Evolutionary conservation across 208 protist genomes (phyloP), one percentile per base, ranked within the genome.

Genomic region (Novymonas esmeraldas): DNA sequence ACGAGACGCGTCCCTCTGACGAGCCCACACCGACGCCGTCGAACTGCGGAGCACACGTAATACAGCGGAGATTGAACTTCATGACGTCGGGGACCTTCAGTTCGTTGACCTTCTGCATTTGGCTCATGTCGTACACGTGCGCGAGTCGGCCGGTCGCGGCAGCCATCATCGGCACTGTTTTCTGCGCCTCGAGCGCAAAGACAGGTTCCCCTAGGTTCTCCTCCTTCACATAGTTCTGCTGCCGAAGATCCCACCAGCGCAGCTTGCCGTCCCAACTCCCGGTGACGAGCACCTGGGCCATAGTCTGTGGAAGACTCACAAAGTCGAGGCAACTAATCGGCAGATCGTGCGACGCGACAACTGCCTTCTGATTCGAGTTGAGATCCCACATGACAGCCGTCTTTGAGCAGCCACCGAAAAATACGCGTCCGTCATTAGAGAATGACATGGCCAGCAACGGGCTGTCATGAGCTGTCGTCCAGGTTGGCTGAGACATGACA

Each of bases 211-310:
- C 84, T 20, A 93, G 54, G 45, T 85, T 81, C 55, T 93, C 76
- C 45, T 92, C 83, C 62, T 88, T 88, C 11, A 81, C 68, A 44
- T 76, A 83, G 49, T 70, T 75, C 49, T 54, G 81, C 66, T 90
- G 82, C 18, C 86, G 75, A 20, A 92, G 69, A 70, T 96, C 91
- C 91, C 91, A 96, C 76, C 89, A 92, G 6, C 86, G 82, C 58
- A 96, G 33, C 55, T 86, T 94, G 2, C 89, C 87, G 57, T 96
- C 91, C 87, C 89, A 94, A 65, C 91, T 92, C 16, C 84, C 86
- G 5, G 89, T 94, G 33, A 96, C 70, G 22, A 96, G 73, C 62
- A 92, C 62, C n/a, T 90, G 76, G 33, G 58, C 57, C 55, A 78
- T 70, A 0, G 67, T 60, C 33, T 74, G 61, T 22, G 82, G 71